phyloP scores from a whole-genome alignment of 441 rosid genomes.

The Monsonia emarginata region DNA sequence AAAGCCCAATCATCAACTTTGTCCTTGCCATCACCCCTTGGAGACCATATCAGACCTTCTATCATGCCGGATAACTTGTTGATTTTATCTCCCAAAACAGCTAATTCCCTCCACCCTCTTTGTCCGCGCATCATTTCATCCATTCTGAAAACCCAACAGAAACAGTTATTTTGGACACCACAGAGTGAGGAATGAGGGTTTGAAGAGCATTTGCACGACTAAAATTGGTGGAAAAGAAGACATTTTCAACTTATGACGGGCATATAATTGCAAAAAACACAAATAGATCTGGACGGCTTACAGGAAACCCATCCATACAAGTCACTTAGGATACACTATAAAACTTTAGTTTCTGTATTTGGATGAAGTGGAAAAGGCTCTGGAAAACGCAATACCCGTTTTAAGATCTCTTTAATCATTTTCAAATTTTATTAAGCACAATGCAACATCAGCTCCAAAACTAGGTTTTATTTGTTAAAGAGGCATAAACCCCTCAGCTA shows the following conservation, averaged over 20 bases:
- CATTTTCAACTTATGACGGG: background rate
- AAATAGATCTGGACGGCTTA: background rate
- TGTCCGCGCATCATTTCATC: conserved; percentile 99
- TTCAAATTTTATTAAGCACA: background rate
- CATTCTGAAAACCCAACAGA: conserved; percentile 42
- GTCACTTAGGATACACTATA: background rate
- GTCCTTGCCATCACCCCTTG: conserved; percentile 43
- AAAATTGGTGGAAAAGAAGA: background rate
- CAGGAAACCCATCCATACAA: background rate
- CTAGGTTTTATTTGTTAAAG: background rate
- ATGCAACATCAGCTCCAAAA: background rate
- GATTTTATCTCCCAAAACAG: conserved; percentile 68
- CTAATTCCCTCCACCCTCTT: conserved; percentile 91
- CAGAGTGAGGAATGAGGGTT: background rate
- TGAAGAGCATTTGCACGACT: background rate
- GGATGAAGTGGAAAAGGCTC: background rate
- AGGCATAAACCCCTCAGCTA: too few relatives aligned
- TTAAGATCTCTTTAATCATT: background rate
- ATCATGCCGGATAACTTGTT: conserved; percentile 82
- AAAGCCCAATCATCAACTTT: conserved; percentile 47
- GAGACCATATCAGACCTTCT: conserved; percentile 92
- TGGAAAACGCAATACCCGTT: background rate
- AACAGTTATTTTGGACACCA: conserved; percentile 4
- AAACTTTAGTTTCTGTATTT: background rate
- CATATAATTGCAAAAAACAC: background rate